Evolutionary conservation across 352 stramenopile genomes (phyloP), one percentile per base, ranked within the genome.

Genomic region (Phytophthora agathidicida): DNA sequence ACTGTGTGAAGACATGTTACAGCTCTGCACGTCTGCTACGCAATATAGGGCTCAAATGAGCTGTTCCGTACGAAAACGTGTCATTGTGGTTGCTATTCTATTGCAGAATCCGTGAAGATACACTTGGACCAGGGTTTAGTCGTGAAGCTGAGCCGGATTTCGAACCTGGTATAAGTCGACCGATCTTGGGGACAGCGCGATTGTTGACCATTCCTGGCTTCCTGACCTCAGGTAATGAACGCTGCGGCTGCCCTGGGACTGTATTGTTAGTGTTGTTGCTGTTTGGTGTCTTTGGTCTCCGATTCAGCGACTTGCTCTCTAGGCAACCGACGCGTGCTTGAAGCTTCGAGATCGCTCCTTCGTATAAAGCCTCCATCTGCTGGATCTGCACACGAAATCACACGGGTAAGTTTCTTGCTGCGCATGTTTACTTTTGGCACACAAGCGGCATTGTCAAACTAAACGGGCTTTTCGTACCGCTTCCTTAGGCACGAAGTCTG

Each of bases 311-410:
- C 23, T 80, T 85, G 28, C 27, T 73, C 43, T 92, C 82, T 2
- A 92, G 63, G 26, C 61, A 77, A 6, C 73, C 80, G 26, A 90
- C 82, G 20, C 82, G 77, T 11, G 71, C 58, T 32, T 92, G 82
- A 14, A 92, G 72, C 66, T 92, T 92, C 1, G 77, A 71, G 23
- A 92, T 89, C 0, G 80, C 82, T 19, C 77, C 66, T 63, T 89
- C 75, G 20, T 92, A 92, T 20, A 90, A 28, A n/a, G 47, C 36
- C 49, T 91, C 82, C 82, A 91, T 91, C 31, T 89, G 71, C 41
- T 77, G 77, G 39, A 89, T 83, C 79, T 91, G 35, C 13, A 33
- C 19, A 42, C 17, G 16, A 10, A 43, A 5, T 17, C n/a, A 46
- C n/a, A n/a, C n/a, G 50, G 22, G 20, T 61, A 28, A 44, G 27